These are phyloP conservation scores for Talaromyces islandicus DNA, from an alignment of 2,329 filamentous ascomycete species.

Conservation along the genomic window DNA sequence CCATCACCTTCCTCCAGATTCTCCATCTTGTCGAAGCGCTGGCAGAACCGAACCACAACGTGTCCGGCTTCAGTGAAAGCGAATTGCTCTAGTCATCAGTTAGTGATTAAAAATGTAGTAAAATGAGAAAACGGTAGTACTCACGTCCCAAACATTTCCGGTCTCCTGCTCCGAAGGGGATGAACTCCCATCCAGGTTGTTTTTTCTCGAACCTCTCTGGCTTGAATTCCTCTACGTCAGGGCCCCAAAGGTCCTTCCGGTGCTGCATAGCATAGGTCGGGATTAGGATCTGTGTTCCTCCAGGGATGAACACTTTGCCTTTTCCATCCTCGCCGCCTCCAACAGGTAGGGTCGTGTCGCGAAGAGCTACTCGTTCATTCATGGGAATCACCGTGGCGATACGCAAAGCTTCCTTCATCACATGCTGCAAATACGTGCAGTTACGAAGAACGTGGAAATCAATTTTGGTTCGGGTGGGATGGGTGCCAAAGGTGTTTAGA, in stretches of 20 bases:
- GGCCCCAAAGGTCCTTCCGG: constrained; percentile 46
- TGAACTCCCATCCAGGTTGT: constrained; percentile 39
- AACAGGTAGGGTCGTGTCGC: constrained; percentile 38
- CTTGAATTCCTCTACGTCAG: constrained; percentile 33
- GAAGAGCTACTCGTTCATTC: constrained; percentile 36
- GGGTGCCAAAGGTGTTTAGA: constrained; percentile 43
- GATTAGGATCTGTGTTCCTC: constrained; percentile 62
- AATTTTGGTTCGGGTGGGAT: constrained; percentile 8
- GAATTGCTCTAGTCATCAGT: constrained; percentile 5
- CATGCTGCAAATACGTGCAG: constrained; percentile 16
- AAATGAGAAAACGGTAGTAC: not conserved
- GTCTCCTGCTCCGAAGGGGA: constrained; percentile 22
- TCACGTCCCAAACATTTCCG: constrained; percentile 20
- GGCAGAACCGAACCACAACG: constrained; percentile 6
- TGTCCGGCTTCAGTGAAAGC: constrained; percentile 11
- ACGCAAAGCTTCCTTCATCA: constrained; percentile 35
- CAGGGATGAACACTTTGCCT: constrained; percentile 59
- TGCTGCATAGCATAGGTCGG: constrained; percentile 68
- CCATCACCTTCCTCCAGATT: constrained; percentile 10
- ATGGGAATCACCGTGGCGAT: constrained; percentile 43
- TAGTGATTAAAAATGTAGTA: not conserved
- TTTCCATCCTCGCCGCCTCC: constrained; percentile 57
- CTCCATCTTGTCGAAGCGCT: constrained; percentile 10
- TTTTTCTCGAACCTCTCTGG: constrained; percentile 12
- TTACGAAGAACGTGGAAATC: constrained; percentile 9